A percentile compares a stretch with the other conserved stretches of the same genome.
Evolutionary conservation across 306 rosid genomes (phyloP).

Genomic region (Pterocarpus santalinus): DNA sequence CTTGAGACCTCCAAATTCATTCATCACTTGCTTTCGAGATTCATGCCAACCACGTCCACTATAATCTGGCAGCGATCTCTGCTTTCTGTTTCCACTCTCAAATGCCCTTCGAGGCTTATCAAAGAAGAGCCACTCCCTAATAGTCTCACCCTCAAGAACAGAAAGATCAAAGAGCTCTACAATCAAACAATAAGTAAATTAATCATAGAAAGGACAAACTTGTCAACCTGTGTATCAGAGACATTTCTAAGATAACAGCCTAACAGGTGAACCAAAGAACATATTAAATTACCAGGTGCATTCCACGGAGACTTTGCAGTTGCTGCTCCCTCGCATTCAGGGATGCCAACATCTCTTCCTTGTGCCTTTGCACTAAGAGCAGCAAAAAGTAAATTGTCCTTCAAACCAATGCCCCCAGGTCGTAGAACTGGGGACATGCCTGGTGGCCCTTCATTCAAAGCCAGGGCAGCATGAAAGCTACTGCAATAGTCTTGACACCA

Average conservation of each 20-base stretch:
- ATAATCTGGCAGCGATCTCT: slow-evolving; percentile 97
- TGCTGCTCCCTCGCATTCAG: slow-evolving; percentile 99
- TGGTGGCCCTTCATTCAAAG: slow-evolving; percentile 97
- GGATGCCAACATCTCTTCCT: slow-evolving; percentile 96
- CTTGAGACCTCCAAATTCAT: slow-evolving; percentile 92
- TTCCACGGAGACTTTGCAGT: slow-evolving; percentile 99
- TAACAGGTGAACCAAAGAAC: slow-evolving; percentile 15
- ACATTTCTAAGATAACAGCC: slow-evolving; percentile 13
- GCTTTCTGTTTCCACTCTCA: slow-evolving; percentile 99
- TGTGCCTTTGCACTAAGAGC: slow-evolving; percentile 92
- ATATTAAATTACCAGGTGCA: slow-evolving; percentile 81
- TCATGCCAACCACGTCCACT: slow-evolving; percentile 99
- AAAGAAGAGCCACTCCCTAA: slow-evolving; percentile 98
- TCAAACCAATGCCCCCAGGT: slow-evolving; percentile 95
- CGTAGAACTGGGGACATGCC: slow-evolving; percentile 96
- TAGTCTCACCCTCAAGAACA: slow-evolving; percentile 88
- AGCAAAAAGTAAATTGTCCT: slow-evolving; percentile 88
- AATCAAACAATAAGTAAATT: slow-evolving; percentile 42
- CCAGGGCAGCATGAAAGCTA: slow-evolving; percentile 89
- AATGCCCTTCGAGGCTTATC: slow-evolving; percentile 99
- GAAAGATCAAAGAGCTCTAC: slow-evolving; percentile 93
- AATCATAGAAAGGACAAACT: slow-evolving; percentile 22
- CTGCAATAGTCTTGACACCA: slow-evolving; percentile 98
- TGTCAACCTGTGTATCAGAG: slow-evolving; percentile 18
- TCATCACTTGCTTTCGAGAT: slow-evolving; percentile 99